Evolutionary conservation across 1,284 basidiomycete species (phyloP).

Genomic region (Naganishia sp.): DNA sequence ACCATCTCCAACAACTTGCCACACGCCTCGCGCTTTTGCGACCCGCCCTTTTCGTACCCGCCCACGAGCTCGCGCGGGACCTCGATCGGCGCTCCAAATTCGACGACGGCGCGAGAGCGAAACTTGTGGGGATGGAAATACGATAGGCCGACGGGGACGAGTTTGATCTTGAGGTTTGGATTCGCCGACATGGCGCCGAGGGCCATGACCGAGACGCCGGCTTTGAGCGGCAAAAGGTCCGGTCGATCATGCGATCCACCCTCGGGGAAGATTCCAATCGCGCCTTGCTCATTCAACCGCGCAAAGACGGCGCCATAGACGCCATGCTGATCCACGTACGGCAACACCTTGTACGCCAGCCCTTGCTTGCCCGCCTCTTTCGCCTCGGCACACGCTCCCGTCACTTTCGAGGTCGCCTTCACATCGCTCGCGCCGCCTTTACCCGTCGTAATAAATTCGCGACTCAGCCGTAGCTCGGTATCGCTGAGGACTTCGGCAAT

Average conservation of each 20-base stretch:
- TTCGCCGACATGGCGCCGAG: conserved; percentile 93
- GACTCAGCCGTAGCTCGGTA: conserved; percentile 75
- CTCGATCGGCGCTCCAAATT: conserved; percentile 89
- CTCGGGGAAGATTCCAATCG: conserved; percentile 96
- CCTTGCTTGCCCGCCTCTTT: conserved; percentile 63
- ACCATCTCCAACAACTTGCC: conserved; percentile 86
- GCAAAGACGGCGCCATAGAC: conserved; percentile 96
- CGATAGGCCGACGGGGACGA: conserved; percentile 89
- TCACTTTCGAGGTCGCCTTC: conserved; percentile 69
- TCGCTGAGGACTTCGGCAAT: conserved; percentile 88
- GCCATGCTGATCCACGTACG: conserved; percentile 85
- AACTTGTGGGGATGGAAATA: conserved; percentile 97
- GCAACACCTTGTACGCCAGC: conserved; percentile 72
- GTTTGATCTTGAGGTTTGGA: conserved; percentile 80
- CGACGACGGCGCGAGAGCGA: conserved; percentile 91
- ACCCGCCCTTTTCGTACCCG: conserved; percentile 87
- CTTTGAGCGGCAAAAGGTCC: conserved; percentile 90
- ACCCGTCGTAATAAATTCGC: conserved; percentile 66
- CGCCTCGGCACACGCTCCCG: conserved; percentile 64
- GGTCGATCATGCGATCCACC: conserved; percentile 97
- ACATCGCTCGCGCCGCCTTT: conserved; percentile 60
- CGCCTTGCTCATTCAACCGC: conserved; percentile 79
- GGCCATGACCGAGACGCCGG: conserved; percentile 96
- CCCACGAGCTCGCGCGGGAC: conserved; percentile 82
- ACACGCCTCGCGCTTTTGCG: conserved; percentile 86